These are phyloP conservation scores for Mallotus nudiflorus DNA, from an alignment of 345 rosid species.

Conservation along the genomic window DNA sequence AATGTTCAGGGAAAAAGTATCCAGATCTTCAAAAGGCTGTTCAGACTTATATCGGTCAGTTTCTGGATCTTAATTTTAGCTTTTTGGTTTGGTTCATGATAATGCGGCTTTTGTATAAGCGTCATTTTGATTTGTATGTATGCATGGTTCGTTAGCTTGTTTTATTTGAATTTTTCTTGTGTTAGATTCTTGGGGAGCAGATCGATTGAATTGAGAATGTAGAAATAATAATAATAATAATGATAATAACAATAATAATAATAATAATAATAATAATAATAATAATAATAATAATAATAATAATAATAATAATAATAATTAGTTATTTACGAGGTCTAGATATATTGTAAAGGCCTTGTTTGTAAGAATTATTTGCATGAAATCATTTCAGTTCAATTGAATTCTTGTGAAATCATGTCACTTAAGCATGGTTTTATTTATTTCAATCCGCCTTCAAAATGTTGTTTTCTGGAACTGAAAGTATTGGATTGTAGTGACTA, in stretches of 20 bases:
- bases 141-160: not conserved
- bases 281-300: no score
- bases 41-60: slow-evolving; percentile 69
- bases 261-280: no score
- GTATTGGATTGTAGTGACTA: no score
- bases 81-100: not conserved
- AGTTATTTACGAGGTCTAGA: no score
- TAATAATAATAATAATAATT: no score
- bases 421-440: no score
- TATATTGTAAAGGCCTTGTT: no score
- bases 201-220: not conserved
- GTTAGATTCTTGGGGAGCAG: not conserved
- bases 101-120: not conserved
- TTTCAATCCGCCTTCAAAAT: no score
- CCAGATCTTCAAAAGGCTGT: slow-evolving; percentile 89
- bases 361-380: not conserved
- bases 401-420: not conserved
- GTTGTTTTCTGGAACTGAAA: no score
- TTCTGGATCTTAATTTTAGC: not conserved
- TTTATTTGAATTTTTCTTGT: not conserved
- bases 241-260: not conserved
- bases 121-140: not conserved
- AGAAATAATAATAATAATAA: not conserved
- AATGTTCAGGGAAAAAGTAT: slow-evolving; percentile 74
- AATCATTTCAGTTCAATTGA: no score